These are phyloP conservation scores for Scleromitrula shiraiana DNA, from an alignment of 2,329 filamentous ascomycete species.

Conservation along the genomic window DNA sequence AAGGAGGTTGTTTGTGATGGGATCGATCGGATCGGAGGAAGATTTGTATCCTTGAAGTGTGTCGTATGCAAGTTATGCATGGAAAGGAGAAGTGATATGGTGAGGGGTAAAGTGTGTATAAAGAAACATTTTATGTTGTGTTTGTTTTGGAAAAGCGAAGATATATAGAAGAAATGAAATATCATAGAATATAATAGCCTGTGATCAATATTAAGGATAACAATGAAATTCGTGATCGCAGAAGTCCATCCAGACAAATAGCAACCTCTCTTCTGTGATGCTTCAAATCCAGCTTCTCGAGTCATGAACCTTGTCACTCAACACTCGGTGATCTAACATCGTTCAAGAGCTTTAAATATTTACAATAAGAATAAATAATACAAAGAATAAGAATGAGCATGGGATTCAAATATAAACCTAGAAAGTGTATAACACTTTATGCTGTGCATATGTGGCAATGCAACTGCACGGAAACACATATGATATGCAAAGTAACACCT, in stretches of 20 bases:
- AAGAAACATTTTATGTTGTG: neutral
- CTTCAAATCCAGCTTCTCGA: neutral
- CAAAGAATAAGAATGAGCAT: neutral
- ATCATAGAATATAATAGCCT: neutral
- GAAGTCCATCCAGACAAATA: neutral
- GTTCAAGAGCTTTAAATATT: neutral
- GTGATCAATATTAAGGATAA: neutral
- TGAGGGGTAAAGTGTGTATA: neutral
- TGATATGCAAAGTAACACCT: constrained; percentile 2
- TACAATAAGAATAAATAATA: neutral
- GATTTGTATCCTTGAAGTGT: constrained; percentile 5
- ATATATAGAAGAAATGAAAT: neutral
- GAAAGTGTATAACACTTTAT: neutral
- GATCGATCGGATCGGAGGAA: constrained; percentile 9
- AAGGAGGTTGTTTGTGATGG: constrained; percentile 1
- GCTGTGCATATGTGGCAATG: constrained; percentile 1
- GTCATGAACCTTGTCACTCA: neutral
- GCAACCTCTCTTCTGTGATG: neutral
- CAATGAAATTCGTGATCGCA: neutral
- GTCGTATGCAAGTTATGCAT: neutral
- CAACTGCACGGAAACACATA: neutral
- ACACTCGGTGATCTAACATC: neutral
- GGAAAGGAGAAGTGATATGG: neutral
- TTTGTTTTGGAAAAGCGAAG: neutral
- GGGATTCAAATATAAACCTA: neutral